These are phyloP conservation scores for Lyophyllum shimeji DNA, from an alignment of 768 basidiomycete species.

Conservation along the genomic window DNA sequence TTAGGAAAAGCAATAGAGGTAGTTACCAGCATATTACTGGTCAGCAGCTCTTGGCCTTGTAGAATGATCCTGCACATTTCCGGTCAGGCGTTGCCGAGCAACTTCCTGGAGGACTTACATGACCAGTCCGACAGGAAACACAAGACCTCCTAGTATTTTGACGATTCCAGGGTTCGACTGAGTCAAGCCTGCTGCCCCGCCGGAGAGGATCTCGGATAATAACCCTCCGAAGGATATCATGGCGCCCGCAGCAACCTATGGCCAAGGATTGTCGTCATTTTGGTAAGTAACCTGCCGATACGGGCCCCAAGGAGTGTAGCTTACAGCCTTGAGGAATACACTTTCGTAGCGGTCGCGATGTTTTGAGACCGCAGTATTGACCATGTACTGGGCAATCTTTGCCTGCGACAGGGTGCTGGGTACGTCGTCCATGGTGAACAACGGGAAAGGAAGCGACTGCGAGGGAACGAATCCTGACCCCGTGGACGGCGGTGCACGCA, in stretches of 20 bases:
- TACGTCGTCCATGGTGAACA: constrained; percentile 11
- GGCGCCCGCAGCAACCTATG: constrained; percentile 63
- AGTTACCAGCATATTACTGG: constrained; percentile 71
- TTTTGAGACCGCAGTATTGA: constrained; percentile 58
- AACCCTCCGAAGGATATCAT: constrained; percentile 79
- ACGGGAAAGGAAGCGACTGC: not conserved
- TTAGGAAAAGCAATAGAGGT: not conserved
- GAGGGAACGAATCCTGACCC: not conserved
- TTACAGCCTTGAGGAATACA: constrained; percentile 68
- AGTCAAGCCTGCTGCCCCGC: constrained; percentile 53
- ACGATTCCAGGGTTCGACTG: constrained; percentile 63
- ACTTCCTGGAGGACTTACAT: constrained; percentile 45
- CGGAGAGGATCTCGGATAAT: constrained; percentile 57
- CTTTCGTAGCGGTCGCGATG: constrained; percentile 61
- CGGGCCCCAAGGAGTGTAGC: constrained; percentile 35
- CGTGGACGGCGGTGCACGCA: not conserved
- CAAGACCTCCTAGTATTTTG: constrained; percentile 57
- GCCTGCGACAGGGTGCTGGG: constrained; percentile 53
- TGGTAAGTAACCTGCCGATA: not conserved
- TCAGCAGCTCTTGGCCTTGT: constrained; percentile 68
- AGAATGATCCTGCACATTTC: constrained; percentile 80
- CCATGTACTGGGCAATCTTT: constrained; percentile 55
- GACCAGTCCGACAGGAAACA: constrained; percentile 76
- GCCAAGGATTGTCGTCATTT: not conserved
- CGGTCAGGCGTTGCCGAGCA: too few species aligned